Conservation (phyloP, 2,329 filamentous ascomycete genomes). For the Chaetothyriales sp. region DNA sequence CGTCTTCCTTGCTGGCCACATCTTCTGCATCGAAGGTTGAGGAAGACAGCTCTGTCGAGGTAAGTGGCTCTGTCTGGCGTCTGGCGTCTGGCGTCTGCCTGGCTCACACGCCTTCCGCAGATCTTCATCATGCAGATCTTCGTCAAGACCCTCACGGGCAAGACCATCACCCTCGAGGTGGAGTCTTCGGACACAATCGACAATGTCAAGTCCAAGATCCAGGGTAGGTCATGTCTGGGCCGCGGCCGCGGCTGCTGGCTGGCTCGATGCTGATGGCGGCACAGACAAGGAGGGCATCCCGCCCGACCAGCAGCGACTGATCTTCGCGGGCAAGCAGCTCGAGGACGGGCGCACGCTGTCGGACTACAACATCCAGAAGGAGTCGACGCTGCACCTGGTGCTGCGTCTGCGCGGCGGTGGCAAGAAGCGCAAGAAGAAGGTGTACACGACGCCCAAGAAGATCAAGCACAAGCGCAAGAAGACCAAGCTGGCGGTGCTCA, state of each 20-base stretch:
- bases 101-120: slow-evolving; percentile 5
- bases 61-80: slow-evolving; percentile 23
- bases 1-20: slow-evolving; percentile 6
- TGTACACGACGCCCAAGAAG: slow-evolving; percentile 99
- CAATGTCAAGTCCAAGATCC: slow-evolving; percentile 99
- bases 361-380: slow-evolving; percentile 99
- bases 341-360: slow-evolving; percentile 97
- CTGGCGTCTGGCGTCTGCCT: not conserved
- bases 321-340: slow-evolving; percentile 99
- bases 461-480: slow-evolving; percentile 99
- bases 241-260: not conserved
- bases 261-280: not conserved
- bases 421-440: slow-evolving; percentile 99
- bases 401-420: slow-evolving; percentile 94
- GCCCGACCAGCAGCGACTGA: slow-evolving; percentile 97
- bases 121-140: slow-evolving; percentile 40
- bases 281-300: slow-evolving; percentile 99
- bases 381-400: slow-evolving; percentile 95
- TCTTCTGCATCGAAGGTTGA: slow-evolving; percentile 31
- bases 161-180: slow-evolving; percentile 99
- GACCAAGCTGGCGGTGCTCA: slow-evolving; percentile 99
- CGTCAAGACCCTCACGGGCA: slow-evolving; percentile 74
- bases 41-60: slow-evolving; percentile 50
- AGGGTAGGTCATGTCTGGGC: slow-evolving; percentile 36
- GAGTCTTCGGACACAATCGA: slow-evolving; percentile 99